phyloP scores from a whole-genome alignment of 176 grass and related monocot genomes.

The Rhynchospora tenuis region DNA sequence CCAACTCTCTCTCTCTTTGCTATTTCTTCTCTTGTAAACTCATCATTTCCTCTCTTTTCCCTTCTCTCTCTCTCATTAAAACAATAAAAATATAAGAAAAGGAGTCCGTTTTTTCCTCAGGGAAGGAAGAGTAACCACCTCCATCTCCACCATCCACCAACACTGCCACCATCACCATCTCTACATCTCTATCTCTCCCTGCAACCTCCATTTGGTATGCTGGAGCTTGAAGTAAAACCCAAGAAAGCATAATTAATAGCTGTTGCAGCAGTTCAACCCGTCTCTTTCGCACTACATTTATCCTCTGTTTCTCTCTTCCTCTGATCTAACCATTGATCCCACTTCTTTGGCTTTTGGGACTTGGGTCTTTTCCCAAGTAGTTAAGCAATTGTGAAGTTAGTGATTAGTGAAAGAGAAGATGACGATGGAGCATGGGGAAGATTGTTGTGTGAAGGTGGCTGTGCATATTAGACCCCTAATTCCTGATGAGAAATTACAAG shows the following conservation, averaged over 20 bases:
- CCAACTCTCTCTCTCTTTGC: conserved; percentile 12
- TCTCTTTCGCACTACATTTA: conserved; percentile 32
- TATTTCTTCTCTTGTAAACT: conserved; percentile 1
- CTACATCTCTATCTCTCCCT: conserved; percentile 17
- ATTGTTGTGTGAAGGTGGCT: conserved; percentile 96
- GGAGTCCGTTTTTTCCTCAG: not conserved
- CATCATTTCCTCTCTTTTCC: conserved; percentile 15
- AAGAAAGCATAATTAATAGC: conserved; percentile 64
- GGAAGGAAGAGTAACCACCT: conserved; percentile 21
- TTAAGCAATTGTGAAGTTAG: conserved; percentile 9
- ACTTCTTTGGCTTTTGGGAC: conserved; percentile 13
- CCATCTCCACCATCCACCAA: conserved; percentile 34
- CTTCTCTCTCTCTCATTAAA: not conserved
- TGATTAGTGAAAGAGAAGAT: conserved; percentile 28
- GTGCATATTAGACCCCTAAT: conserved; percentile 94
- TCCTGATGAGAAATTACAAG: conserved; percentile 93
- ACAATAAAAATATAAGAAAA: conserved; percentile 4
- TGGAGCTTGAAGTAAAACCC: conserved; percentile 62
- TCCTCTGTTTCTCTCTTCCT: conserved; percentile 32
- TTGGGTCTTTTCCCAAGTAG: not conserved
- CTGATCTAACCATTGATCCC: not conserved
- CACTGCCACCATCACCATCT: conserved; percentile 33
- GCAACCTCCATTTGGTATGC: conserved; percentile 22
- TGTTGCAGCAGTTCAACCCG: conserved; percentile 36
- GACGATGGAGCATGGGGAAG: conserved; percentile 89